Evolutionary conservation across 148 eudicot species (phyloP), one percentile per base, ranked within the genome.

Genomic region (Diospyros lotus): DNA sequence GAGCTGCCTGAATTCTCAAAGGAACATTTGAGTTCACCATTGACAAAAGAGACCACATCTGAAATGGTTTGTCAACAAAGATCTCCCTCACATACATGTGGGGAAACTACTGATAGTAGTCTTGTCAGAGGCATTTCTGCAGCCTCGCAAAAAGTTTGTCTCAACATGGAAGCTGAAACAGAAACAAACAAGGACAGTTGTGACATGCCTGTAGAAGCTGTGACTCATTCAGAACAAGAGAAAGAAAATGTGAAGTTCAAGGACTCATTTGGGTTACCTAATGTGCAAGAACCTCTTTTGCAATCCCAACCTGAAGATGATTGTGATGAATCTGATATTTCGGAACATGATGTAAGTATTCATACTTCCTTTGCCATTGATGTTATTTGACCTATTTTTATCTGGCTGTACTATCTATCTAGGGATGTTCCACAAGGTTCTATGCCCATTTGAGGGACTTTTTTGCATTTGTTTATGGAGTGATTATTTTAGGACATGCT

Each of bases 281-380:
- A 81, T 72, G 66, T 50, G 66, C 71, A 62, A 28, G 86, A 74
- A 82, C 46, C 71, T 41, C 55, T 82, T 73, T 28, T 75, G 44
- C 76, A 79, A 71, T 77, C 85, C 51, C 76, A 85, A 51, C 79
- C 74, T 10, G 67, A 69, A 50, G 84, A 80, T 77, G 94, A 85
- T 73, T 81, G 66, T 69, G 97, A 88, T 56, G 97, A 86, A 68
- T 86, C 95, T 68, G 97, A 91, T 76, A 71, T 87, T 46, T 87
- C 82, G 80, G 95, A 88, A 68, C 91, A 85, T 45, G 98, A 94
- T 84, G 98, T 94, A 84, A 90, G 98, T 83, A 54, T 18, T 28
- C 44, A 43, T 50, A 7, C 58, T 72, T 69, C 41, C 39, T 53
- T 17, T 74, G 11, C 48, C 52, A 5, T 42, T 40, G 58, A 17